Evolutionary conservation across 129 eudicot species (phyloP).

Genomic region (Chrysanthemum makinoi): DNA sequence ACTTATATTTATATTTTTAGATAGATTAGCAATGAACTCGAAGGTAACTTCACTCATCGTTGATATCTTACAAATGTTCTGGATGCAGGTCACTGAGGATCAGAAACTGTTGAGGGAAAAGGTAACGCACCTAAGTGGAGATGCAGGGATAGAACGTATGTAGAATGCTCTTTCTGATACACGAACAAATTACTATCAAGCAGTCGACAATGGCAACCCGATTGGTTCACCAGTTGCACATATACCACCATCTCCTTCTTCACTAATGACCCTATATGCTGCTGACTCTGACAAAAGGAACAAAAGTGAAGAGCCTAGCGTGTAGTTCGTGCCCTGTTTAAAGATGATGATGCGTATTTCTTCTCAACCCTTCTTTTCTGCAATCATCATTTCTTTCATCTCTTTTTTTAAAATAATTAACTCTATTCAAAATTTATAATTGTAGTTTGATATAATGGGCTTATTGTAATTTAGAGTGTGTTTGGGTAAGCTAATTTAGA

Average conservation of each 20-base stretch:
- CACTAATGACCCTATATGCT: constrained; percentile 27
- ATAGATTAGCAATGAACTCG: too few relatives aligned
- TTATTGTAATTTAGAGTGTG: too few relatives aligned
- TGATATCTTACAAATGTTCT: neutral
- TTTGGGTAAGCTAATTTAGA: too few relatives aligned
- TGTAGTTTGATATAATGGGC: too few relatives aligned
- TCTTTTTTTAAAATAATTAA: too few relatives aligned
- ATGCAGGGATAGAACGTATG: constrained; percentile 91
- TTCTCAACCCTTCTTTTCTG: too few relatives aligned
- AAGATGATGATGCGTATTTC: constrained; percentile 14
- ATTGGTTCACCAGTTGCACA: constrained; percentile 51
- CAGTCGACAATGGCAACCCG: constrained; percentile 66
- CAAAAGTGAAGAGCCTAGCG: constrained; percentile 36
- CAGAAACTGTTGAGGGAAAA: constrained; percentile 84
- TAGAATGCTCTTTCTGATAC: constrained; percentile 70
- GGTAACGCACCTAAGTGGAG: constrained; percentile 87
- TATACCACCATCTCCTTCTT: constrained; percentile 44
- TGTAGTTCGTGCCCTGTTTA: constrained; percentile 74
- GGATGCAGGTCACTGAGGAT: constrained; percentile 76
- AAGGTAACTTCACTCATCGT: too few relatives aligned
- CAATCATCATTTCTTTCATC: too few relatives aligned
- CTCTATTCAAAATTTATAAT: too few relatives aligned
- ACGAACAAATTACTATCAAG: constrained; percentile 58
- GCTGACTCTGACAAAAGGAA: constrained; percentile 35
- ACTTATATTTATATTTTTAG: too few relatives aligned